Evolutionary conservation across 169 alveolate species (phyloP), one percentile per base, ranked within the genome.

Genomic region (Cryptosporidium tyzzeri): DNA sequence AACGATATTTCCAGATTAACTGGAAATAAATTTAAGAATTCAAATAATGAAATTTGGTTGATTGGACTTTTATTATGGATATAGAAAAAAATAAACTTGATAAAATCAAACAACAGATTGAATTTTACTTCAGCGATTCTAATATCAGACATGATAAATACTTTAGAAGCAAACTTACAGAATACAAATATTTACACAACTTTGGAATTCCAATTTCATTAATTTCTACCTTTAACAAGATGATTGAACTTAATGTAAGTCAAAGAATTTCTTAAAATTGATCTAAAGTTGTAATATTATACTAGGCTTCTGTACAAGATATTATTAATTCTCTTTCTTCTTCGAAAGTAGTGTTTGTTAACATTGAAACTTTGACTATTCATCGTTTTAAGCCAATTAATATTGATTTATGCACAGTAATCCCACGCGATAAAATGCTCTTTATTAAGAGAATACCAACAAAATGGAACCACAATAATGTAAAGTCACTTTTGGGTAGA

Each of bases 391-490:
- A 26, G 12, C 89, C 89, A 5, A 62, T 80, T 41, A 53, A 80
- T 37, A 10, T 80, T 16, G 75, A 80, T 33, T 59, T 35, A 18
- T 59, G 67, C 45, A 33, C 80, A 9, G 14, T 62, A 7, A 41
- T 80, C 23, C 89, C 89, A 1, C 21, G 39, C 16, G 75, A 80
- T 9, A 61, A 48, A 65, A 80, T 80, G 73, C 74, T 80, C 65
- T 80, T 80, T 80, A 80, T 80, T 21, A 80, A 80, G 35, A 44
- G 89, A 44, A 65, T 80, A 80, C 89, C 89, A 21, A 80, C 21
- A 39, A 61, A 80, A 0, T 80, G 89, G 89, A 29, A 37, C 12
- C 62, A 80, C 41, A 65, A 80, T 10, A 62, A 59, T 33, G 58
- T 80, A 16, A 59, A 23, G 53, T 33, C 69, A 53, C 55, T 80